These are phyloP conservation scores for Phaeophleospora eucalypticola DNA, from an alignment of 2,329 filamentous ascomycete species.

Conservation along the genomic window DNA sequence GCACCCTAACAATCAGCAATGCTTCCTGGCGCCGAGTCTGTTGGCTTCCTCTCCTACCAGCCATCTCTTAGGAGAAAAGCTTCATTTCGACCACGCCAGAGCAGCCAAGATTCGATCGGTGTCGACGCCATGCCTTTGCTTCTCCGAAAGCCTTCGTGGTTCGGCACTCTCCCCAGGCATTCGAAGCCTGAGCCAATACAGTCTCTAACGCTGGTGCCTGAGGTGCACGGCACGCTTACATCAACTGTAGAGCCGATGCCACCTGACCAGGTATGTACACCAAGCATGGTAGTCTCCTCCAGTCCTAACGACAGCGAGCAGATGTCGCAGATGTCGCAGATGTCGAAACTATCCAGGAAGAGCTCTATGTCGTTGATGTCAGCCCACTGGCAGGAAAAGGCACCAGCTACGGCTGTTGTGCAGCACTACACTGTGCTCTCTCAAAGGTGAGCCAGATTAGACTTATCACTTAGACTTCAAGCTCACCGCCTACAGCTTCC, in stretches of 20 bases:
- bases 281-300: background rate
- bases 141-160: background rate
- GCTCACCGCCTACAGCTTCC: slow-evolving; percentile 2
- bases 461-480: background rate
- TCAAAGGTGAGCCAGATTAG: background rate
- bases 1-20: background rate
- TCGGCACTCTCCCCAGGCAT: background rate
- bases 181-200: background rate
- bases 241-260: background rate
- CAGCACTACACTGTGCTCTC: slow-evolving; percentile 7
- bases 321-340: background rate
- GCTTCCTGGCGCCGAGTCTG: slow-evolving; percentile 7
- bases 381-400: slow-evolving; percentile 3
- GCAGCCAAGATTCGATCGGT: background rate
- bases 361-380: background rate
- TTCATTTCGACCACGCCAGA: background rate
- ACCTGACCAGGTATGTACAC: background rate
- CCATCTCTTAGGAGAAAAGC: background rate
- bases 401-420: background rate
- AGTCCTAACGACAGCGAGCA: background rate
- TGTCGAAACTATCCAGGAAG: background rate
- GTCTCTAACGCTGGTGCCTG: background rate
- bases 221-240: slow-evolving; percentile 1
- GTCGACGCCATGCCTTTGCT: background rate
- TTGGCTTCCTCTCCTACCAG: slow-evolving; percentile 2